phyloP scores from a whole-genome alignment of 192 early-diverging fungal genomes.

The Mortierella claussenii region DNA sequence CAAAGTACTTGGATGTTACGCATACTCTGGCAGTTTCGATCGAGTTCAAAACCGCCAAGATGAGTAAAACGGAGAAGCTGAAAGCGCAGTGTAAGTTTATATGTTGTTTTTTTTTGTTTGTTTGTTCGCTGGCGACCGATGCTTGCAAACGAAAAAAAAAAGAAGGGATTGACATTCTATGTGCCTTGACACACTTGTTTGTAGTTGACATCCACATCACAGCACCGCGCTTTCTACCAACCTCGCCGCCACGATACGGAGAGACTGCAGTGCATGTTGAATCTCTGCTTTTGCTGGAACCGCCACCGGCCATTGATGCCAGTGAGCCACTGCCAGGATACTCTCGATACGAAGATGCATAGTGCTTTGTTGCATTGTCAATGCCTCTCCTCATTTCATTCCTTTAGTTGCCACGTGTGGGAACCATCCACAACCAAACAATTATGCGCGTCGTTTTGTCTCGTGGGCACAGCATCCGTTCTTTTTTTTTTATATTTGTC shows the following conservation, averaged over 20 bases:
- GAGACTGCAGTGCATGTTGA: slow-evolving; percentile 1
- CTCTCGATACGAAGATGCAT: slow-evolving; percentile 20
- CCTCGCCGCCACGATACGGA: slow-evolving; percentile 16
- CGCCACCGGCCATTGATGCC: slow-evolving; percentile 5
- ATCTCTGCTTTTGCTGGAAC: slow-evolving; percentile 1
- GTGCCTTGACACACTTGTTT: background rate
- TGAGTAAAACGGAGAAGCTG: slow-evolving; percentile 17
- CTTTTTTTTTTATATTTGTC: no score
- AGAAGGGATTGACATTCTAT: slow-evolving; percentile 4
- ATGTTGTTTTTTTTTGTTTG: slow-evolving; percentile 5
- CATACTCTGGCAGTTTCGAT: slow-evolving; percentile 8
- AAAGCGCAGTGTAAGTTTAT: slow-evolving; percentile 9
- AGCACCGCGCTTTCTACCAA: background rate
- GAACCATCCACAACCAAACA: no score
- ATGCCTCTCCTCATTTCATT: no score
- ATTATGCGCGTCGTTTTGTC: no score
- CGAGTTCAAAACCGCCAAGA: slow-evolving; percentile 10
- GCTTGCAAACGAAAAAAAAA: no score
- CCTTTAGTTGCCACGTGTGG: no score
- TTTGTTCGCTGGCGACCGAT: no score
- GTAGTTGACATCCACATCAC: slow-evolving; percentile 7
- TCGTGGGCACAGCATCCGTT: no score
- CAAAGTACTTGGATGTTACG: slow-evolving; percentile 22
- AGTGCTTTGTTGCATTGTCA: no score
- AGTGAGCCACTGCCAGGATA: slow-evolving; percentile 13